Evolutionary conservation across 164 flowering plant genomes (phyloP), one percentile per base, ranked within the genome.

Genomic region (Kingdonia uniflora): DNA sequence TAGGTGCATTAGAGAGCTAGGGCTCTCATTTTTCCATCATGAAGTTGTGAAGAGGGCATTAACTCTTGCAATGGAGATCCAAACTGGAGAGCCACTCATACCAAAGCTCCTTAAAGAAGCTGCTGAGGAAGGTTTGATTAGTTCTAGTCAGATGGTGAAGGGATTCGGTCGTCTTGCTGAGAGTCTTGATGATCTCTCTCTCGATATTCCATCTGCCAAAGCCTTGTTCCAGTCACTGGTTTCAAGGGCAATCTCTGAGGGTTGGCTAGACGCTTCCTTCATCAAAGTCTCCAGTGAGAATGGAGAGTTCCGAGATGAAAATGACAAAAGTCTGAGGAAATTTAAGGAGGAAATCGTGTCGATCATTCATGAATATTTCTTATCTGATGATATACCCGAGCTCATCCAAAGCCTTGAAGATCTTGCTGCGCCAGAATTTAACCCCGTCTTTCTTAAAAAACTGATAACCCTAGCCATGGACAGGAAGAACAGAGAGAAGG

Each of bases 381-480:
- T 75, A 44, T 88, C 99, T 0, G 97, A 88, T 73, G 99, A 92
- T 64, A 86, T 92, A 59, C 95, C 95, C 20, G 99, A 92, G 61
- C 83, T 92, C 46, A 81, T 88, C 44, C 80, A 65, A 6, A 92
- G 87, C 70, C 87, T 92, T 35, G 92, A 82, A 60, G 97, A 92
- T 71, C 79, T 92, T 29, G 80, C 75, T 19, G 65, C 71, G 24
- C 95, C 95, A 0, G 78, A 84, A 49, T 82, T 63, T 21, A 84
- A 92, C 68, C 83, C 95, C 13, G 43, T 92, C 43, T 92, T 92
- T 52, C 70, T 92, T 42, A 92, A 92, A 76, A 92, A 77, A 78
- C 74, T 92, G 17, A 81, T 92, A 29, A 86, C 92, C 14, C 86
- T 92, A 46, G 99, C 99, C 16, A 76, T 92, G 99, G 99, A 92